These are phyloP conservation scores for Trapa incisa DNA, from an alignment of 345 rosid genomes.

Conservation along the genomic window DNA sequence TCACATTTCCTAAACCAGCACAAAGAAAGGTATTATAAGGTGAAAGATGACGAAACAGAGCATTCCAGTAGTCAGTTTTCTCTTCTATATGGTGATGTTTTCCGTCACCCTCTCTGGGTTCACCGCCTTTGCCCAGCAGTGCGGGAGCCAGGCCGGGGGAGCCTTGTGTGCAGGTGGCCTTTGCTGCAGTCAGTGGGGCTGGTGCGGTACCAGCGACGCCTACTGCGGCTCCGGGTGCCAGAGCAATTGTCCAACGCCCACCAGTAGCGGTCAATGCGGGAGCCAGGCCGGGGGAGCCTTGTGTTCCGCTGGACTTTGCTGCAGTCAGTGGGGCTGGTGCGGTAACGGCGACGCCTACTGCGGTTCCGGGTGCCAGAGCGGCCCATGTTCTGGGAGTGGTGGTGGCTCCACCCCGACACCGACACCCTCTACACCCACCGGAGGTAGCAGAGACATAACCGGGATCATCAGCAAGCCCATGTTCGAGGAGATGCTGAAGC, in stretches of 20 bases:
- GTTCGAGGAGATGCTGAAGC: conserved; percentile 14
- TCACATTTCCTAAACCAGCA: too few relatives aligned
- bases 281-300: neutral
- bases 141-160: too few relatives aligned
- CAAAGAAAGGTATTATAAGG: too few relatives aligned
- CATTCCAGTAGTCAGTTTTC: neutral
- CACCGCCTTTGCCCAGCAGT: neutral
- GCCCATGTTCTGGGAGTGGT: too few relatives aligned
- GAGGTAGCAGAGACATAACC: neutral
- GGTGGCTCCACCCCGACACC: neutral
- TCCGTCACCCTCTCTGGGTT: neutral
- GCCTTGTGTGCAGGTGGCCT: too few relatives aligned
- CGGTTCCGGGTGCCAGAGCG: neutral
- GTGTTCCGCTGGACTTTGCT: neutral
- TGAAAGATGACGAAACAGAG: neutral
- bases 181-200: neutral
- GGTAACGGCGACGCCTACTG: neutral
- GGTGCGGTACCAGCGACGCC: neutral
- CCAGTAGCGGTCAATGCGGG: neutral
- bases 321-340: neutral
- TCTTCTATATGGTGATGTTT: neutral
- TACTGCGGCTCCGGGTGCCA: neutral
- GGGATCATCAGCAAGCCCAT: conserved; percentile 2
- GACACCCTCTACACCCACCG: neutral
- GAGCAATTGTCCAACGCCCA: neutral